phyloP scores from a whole-genome alignment of 2,329 filamentous ascomycete species.

The Pseudogymnoascus sp. region DNA sequence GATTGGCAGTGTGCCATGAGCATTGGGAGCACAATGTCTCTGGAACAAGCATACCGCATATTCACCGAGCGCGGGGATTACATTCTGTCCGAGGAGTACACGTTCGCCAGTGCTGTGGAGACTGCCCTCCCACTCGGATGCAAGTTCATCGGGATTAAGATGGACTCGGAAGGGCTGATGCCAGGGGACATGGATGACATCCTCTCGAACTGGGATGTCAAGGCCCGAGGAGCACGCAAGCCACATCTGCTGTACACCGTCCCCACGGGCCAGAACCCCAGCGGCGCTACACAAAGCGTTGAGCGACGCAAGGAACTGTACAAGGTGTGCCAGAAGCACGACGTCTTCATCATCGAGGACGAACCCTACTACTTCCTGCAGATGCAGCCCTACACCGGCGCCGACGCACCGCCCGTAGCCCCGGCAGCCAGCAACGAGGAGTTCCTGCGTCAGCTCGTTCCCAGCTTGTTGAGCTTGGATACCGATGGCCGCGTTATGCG shows the following conservation, averaged over 20 bases:
- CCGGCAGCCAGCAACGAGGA: slow-evolving; percentile 55
- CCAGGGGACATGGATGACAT: slow-evolving; percentile 53
- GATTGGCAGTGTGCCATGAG: slow-evolving; percentile 85
- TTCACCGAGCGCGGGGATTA: slow-evolving; percentile 68
- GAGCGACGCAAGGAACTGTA: slow-evolving; percentile 55
- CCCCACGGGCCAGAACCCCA: slow-evolving; percentile 67
- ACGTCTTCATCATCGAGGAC: slow-evolving; percentile 63
- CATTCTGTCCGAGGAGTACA: slow-evolving; percentile 82
- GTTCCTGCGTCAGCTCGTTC: slow-evolving; percentile 65
- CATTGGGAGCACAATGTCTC: slow-evolving; percentile 74
- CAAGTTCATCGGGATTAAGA: slow-evolving; percentile 48
- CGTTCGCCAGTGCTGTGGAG: slow-evolving; percentile 67
- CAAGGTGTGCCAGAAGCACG: slow-evolving; percentile 59
- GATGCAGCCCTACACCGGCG: slow-evolving; percentile 46
- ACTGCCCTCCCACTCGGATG: slow-evolving; percentile 55
- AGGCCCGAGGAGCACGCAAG: slow-evolving; percentile 48
- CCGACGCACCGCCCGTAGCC: slow-evolving; percentile 35
- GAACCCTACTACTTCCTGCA: slow-evolving; percentile 72
- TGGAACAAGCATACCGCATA: slow-evolving; percentile 78
- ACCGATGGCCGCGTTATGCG: slow-evolving; percentile 81
- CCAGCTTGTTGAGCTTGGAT: slow-evolving; percentile 72
- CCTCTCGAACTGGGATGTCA: slow-evolving; percentile 55
- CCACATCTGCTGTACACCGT: slow-evolving; percentile 63
- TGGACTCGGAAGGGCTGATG: slow-evolving; percentile 59
- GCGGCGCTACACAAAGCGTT: slow-evolving; percentile 57